A percentile compares a stretch with the other conserved stretches of the same genome.
Evolutionary conservation across 2,329 filamentous ascomycete genomes (phyloP).

Genomic region (Microthyrium microscopicum): DNA sequence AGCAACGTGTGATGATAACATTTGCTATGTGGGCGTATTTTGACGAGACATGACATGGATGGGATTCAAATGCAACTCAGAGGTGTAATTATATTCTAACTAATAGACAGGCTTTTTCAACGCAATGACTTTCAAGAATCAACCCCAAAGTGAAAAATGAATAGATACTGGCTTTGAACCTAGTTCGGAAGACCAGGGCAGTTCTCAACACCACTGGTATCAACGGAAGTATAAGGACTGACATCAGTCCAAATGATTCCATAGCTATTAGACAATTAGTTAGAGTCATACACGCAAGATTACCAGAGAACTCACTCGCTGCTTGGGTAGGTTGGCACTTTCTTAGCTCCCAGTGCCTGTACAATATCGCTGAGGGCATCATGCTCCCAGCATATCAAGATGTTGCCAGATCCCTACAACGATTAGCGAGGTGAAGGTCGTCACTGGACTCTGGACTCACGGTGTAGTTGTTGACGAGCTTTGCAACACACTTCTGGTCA

Average conservation of each 20-base stretch:
- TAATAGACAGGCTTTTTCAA: too few species aligned
- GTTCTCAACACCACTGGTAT: slow-evolving; percentile 29
- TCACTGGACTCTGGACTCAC: too few species aligned
- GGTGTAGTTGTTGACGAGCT: slow-evolving; percentile 33
- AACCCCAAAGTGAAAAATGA: too few species aligned
- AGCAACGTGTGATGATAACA: too few species aligned
- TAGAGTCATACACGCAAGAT: not conserved
- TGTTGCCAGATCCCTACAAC: slow-evolving; percentile 35
- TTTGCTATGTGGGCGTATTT: too few species aligned
- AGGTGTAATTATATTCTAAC: too few species aligned
- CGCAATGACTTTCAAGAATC: too few species aligned
- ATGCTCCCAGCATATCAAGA: slow-evolving; percentile 48
- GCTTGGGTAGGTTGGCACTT: slow-evolving; percentile 33
- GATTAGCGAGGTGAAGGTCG: too few species aligned
- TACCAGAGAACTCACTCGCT: slow-evolving; percentile 6
- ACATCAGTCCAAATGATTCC: slow-evolving; percentile 43
- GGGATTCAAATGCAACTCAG: too few species aligned
- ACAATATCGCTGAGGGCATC: slow-evolving; percentile 35
- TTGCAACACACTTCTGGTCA: slow-evolving; percentile 36
- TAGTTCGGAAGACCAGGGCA: slow-evolving; percentile 36
- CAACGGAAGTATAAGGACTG: slow-evolving; percentile 31
- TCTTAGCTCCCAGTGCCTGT: slow-evolving; percentile 31
- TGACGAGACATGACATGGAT: too few species aligned
- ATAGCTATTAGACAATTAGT: slow-evolving; percentile 18
- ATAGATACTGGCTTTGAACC: too few species aligned